Percentiles rank a stretch among this genome's conserved stretches.
Evolutionary conservation across 805 yeast genomes (phyloP).

Genomic region (Myxozyma nipponensis): DNA sequence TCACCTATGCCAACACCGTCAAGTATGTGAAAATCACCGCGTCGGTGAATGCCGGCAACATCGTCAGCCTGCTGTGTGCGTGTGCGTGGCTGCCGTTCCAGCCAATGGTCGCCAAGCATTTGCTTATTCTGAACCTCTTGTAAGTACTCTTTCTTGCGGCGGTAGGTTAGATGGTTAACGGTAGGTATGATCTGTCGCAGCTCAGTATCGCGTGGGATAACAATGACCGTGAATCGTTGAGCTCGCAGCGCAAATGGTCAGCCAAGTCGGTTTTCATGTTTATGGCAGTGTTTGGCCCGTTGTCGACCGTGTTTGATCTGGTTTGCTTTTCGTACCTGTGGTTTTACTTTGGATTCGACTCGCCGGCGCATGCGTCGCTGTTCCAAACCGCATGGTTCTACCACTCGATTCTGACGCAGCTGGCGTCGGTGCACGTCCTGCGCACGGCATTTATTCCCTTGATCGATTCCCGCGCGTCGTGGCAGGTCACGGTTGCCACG

Average conservation of each 20-base stretch:
- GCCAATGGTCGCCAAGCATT: conserved; percentile 28
- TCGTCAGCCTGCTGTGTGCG: conserved; percentile 48
- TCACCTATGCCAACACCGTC: conserved; percentile 39
- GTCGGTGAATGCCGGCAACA: conserved; percentile 50
- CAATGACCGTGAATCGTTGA: conserved; percentile 22
- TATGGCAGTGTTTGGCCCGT: conserved; percentile 22
- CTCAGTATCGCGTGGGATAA: conserved; percentile 28
- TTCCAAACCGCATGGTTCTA: conserved; percentile 29
- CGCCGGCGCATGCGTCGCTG: conserved; percentile 20
- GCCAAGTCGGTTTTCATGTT: conserved; percentile 25
- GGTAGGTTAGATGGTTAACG: background rate
- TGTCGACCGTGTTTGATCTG: conserved; percentile 24
- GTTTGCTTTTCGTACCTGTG: conserved; percentile 18
- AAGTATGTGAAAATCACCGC: conserved; percentile 41
- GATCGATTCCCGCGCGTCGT: conserved; percentile 24
- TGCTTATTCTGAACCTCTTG: conserved; percentile 21
- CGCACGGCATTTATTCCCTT: conserved; percentile 28
- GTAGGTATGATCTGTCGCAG: conserved; percentile 23
- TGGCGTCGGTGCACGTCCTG: conserved; percentile 25
- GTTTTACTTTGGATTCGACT: conserved; percentile 19
- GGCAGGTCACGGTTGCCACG: conserved; percentile 23
- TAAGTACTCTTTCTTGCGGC: background rate
- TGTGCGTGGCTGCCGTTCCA: conserved; percentile 28
- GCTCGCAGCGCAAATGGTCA: conserved; percentile 22
- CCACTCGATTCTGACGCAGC: conserved; percentile 23